A percentile compares a stretch with the other conserved stretches of the same genome.
phyloP scores from a whole-genome alignment of 2,329 filamentous ascomycete species.

The Colletotrichum sp. region DNA sequence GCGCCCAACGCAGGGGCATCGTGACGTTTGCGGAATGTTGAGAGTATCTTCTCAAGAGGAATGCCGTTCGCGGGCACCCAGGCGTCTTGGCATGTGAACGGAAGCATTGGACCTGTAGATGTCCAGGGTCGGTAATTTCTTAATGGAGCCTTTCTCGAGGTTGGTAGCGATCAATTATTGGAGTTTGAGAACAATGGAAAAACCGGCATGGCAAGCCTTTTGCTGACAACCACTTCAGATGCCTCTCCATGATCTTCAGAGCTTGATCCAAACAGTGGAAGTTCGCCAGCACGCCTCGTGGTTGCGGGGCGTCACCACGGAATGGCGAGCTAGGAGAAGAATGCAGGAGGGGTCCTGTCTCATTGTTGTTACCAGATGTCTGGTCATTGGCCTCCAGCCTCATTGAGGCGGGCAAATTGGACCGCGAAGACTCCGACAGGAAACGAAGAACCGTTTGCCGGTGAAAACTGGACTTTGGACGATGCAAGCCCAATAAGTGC shows the following conservation, averaged over 20 bases:
- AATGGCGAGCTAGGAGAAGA: background rate
- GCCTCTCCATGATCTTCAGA: background rate
- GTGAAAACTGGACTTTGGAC: background rate
- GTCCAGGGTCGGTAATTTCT: background rate
- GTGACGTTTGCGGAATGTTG: background rate
- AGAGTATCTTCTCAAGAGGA: background rate
- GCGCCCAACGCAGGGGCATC: background rate
- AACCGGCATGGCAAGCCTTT: background rate
- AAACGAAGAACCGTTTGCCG: background rate
- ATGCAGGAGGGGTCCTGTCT: background rate
- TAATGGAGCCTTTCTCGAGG: background rate
- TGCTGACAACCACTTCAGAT: background rate
- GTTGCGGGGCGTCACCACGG: background rate
- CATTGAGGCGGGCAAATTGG: background rate
- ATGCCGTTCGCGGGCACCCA: background rate
- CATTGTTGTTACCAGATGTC: background rate
- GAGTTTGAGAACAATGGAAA: background rate
- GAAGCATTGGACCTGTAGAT: background rate
- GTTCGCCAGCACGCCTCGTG: background rate
- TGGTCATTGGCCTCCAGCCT: background rate
- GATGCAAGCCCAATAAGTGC: background rate
- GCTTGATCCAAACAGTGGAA: background rate
- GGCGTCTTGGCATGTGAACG: background rate
- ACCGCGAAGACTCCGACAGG: background rate
- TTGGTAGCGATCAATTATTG: accelerated